phyloP scores from a whole-genome alignment of 768 basidiomycete genomes.

The Podaxis sp. region DNA sequence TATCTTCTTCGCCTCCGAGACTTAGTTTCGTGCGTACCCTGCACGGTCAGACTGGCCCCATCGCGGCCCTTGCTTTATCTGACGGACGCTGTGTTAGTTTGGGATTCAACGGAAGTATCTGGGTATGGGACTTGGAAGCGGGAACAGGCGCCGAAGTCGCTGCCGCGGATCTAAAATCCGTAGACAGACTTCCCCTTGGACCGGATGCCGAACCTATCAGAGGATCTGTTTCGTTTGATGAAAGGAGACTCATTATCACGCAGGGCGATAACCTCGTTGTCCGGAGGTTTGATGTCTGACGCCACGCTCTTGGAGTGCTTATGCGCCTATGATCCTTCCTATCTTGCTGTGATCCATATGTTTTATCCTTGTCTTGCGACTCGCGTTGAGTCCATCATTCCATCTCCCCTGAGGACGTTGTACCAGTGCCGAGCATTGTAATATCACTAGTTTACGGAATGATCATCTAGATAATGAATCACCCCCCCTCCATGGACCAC shows the following conservation, averaged over 20 bases:
- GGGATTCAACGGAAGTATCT: slow-evolving; percentile 67
- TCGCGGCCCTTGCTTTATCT: slow-evolving; percentile 67
- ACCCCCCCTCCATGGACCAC: neutral
- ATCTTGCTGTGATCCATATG: slow-evolving; percentile 5
- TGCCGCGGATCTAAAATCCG: slow-evolving; percentile 22
- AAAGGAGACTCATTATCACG: slow-evolving; percentile 64
- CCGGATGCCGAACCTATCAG: slow-evolving; percentile 21
- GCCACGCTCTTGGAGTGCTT: neutral
- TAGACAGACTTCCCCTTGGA: slow-evolving; percentile 12
- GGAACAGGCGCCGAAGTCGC: slow-evolving; percentile 45
- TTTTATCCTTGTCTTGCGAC: slow-evolving; percentile 8
- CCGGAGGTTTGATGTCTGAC: slow-evolving; percentile 58
- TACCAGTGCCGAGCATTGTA: slow-evolving; percentile 4
- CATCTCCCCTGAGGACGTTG: neutral
- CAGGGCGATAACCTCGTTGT: slow-evolving; percentile 41
- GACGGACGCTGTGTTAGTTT: slow-evolving; percentile 84
- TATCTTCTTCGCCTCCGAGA: slow-evolving; percentile 55
- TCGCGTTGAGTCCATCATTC: neutral
- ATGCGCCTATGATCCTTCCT: slow-evolving; percentile 11
- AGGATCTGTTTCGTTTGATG: slow-evolving; percentile 68
- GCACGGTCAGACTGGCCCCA: slow-evolving; percentile 65
- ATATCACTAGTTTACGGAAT: slow-evolving; percentile 4
- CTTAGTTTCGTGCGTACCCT: slow-evolving; percentile 71
- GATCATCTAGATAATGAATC: slow-evolving; percentile 11
- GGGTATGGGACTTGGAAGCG: slow-evolving; percentile 85